A percentile compares a stretch with the other conserved stretches of the same genome.
Evolutionary conservation across 495 filamentous ascomycete species (phyloP).

Genomic region (Schizothecium vesticola): DNA sequence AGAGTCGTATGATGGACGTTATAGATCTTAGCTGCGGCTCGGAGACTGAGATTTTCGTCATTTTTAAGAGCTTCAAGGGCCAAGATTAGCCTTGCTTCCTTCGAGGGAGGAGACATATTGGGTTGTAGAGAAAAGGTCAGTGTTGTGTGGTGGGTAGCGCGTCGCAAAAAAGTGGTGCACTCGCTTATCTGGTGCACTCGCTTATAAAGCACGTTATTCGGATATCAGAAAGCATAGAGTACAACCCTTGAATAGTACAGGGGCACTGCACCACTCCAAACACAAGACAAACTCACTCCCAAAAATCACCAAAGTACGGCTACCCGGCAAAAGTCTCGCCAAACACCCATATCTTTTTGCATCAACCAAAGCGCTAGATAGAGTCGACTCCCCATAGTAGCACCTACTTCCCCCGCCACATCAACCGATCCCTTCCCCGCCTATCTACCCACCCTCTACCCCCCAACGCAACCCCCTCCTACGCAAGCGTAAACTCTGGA

Average conservation of each 20-base stretch:
- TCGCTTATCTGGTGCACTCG: no score
- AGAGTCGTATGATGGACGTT: no score
- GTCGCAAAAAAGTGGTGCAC: no score
- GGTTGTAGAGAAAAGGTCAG: no score
- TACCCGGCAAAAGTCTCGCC: not conserved
- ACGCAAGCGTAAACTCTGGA: constrained; percentile 69
- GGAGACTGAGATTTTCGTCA: no score
- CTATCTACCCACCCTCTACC: not conserved
- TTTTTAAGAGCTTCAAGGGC: no score
- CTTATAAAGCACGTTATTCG: no score
- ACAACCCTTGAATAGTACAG: not conserved
- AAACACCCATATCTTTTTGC: not conserved
- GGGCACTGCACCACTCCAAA: not conserved
- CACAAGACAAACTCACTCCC: not conserved
- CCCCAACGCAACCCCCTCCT: not conserved
- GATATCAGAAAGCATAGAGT: not conserved
- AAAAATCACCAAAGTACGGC: not conserved
- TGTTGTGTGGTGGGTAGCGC: no score
- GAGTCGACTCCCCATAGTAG: not conserved
- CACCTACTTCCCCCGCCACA: not conserved
- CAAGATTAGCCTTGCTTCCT: no score
- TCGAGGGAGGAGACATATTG: no score
- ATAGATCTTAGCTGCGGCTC: no score
- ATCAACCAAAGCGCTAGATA: not conserved
- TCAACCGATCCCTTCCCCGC: not conserved